Evolutionary conservation across 2,329 filamentous ascomycete genomes (phyloP).

Genomic region (Fusarium sp.): DNA sequence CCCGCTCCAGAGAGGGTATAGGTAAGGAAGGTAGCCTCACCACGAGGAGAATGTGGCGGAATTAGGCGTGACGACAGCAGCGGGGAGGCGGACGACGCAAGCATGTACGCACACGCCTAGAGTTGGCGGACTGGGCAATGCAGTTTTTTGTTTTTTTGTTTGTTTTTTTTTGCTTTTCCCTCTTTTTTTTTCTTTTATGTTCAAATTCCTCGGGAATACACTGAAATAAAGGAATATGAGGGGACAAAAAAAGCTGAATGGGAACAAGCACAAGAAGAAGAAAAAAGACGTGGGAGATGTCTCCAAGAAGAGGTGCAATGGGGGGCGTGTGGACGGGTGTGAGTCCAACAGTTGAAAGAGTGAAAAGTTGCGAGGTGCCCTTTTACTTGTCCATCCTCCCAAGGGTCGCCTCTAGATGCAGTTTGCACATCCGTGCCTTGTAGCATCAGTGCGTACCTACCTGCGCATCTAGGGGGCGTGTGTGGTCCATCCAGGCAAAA

Average conservation of each 20-base stretch:
- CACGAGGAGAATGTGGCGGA: conserved; percentile 14
- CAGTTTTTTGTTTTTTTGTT: background rate
- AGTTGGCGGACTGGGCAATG: background rate
- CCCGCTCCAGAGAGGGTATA: background rate
- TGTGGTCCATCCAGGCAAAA: conserved; percentile 11
- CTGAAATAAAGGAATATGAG: conserved; percentile 16
- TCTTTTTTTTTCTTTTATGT: background rate
- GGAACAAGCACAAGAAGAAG: background rate
- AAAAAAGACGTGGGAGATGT: conserved; percentile 17
- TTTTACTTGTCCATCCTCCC: background rate
- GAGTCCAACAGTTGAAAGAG: background rate
- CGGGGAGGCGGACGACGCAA: conserved; percentile 7
- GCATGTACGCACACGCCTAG: conserved; percentile 22
- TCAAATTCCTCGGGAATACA: background rate
- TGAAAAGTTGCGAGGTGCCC: conserved; percentile 5
- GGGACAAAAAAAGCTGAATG: conserved; percentile 12
- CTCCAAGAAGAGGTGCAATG: background rate
- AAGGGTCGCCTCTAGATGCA: conserved; percentile 28
- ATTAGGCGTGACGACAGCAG: conserved; percentile 12
- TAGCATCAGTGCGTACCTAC: conserved; percentile 23
- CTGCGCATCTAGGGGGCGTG: conserved; percentile 18
- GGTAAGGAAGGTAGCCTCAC: conserved; percentile 9
- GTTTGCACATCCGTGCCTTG: conserved; percentile 33
- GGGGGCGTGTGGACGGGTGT: conserved; percentile 1
- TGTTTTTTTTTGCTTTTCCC: background rate